Evolutionary conservation across 306 rosid genomes (phyloP).

Genomic region (Corylus avellana): DNA sequence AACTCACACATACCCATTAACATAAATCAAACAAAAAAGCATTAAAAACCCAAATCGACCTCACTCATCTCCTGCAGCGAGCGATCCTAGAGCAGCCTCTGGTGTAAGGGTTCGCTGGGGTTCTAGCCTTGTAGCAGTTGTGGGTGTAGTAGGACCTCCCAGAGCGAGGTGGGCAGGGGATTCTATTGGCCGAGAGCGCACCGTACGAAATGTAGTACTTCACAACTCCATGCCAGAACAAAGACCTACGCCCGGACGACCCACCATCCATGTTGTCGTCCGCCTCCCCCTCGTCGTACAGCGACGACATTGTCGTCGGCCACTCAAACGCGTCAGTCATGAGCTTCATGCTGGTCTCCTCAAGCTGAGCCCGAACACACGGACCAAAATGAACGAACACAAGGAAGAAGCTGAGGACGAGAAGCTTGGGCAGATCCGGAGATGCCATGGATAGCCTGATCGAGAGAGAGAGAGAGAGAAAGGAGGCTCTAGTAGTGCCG

Average conservation of each 20-base stretch:
- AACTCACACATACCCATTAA: background rate
- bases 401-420: constrained; percentile 19
- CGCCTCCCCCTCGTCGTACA: constrained; percentile 31
- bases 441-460: constrained; percentile 33
- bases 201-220: constrained; percentile 86
- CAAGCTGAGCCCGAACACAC: constrained; percentile 39
- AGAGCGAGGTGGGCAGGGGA: constrained; percentile 95
- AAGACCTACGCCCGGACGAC: constrained; percentile 54
- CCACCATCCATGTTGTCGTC: constrained; percentile 35
- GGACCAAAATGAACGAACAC: constrained; percentile 12
- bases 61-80: constrained; percentile 65
- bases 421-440: constrained; percentile 1
- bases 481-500: background rate
- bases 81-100: constrained; percentile 77
- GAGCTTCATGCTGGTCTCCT: constrained; percentile 57
- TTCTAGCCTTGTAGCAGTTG: constrained; percentile 76
- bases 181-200: constrained; percentile 82
- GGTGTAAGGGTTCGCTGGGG: constrained; percentile 74
- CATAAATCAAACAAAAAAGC: constrained; percentile 1
- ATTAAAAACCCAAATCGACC: background rate
- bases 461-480: background rate
- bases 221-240: constrained; percentile 60
- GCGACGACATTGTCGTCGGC: constrained; percentile 55
- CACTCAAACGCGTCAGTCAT: constrained; percentile 60
- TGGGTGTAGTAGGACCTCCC: constrained; percentile 92